Evolutionary conservation across 169 alveolate genomes (phyloP), one percentile per base, ranked within the genome.

Genomic region (Eimeria falciformis): DNA sequence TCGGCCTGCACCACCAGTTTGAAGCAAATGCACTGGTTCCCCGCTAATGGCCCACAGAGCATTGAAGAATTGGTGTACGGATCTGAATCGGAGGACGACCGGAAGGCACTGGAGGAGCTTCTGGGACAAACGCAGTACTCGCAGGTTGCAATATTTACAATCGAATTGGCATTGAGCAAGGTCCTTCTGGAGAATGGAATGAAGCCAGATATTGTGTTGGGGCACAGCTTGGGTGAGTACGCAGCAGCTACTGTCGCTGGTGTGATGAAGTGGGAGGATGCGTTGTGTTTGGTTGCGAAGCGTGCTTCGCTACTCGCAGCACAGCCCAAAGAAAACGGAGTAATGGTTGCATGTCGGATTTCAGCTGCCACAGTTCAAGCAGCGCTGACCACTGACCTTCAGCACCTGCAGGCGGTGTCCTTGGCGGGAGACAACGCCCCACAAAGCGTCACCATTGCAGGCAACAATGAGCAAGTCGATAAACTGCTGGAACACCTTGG

Each of bases 221-320:
- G 96, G 5, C 96, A 95, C 89, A 88, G 95, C 62, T 23, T 83
- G 37, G 96, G 97, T n/a, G 97, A 95, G 83, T 95, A 93, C 78
- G 94, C 95, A 23, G 97, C 97, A 3, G 96, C 96, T 43, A 93
- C 91, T n/a, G 90, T 87, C 18, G 94, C 95, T 6, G 96, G 96
- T 2, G 93, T 90, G n/a, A 46, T 93, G 87, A 58, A 14, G 18
- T 75, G 90, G 90, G 79, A 65, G 56, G 94, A 88, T 29, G 95
- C 92, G 27, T 66, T 93, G 69, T 7, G 78, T 17, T 23, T 91
- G 3, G 71, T 91, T 21, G 78, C 78, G 17, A 40, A 17, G 53
- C 77, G 94, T 2, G 94, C 87, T 2, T 21, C 69, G 9, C 7
- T 91, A 50, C 25, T 91, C 58, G 40, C 82, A 2, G 86, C 73